Percentiles rank a stretch among this genome's conserved stretches.
These are phyloP conservation scores for Boletus pseudo-olivaceus DNA, from an alignment of 768 basidiomycete genomes.

Conservation along the genomic window DNA sequence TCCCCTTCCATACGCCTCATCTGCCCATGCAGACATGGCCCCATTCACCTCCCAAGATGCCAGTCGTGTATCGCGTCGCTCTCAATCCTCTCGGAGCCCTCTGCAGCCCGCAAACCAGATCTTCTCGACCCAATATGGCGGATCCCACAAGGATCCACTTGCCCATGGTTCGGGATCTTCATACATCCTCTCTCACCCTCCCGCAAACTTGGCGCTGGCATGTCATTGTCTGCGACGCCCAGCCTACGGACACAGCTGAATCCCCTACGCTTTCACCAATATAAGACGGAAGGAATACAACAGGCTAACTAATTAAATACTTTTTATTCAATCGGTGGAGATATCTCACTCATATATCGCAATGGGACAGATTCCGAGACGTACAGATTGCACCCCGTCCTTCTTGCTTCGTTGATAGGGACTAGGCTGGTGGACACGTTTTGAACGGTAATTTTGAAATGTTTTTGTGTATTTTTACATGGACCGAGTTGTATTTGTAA, in stretches of 20 bases:
- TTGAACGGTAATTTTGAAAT: background rate
- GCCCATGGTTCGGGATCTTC: constrained; percentile 3
- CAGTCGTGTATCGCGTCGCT: constrained; percentile 33
- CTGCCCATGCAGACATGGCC: constrained; percentile 37
- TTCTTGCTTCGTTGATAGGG: constrained; percentile 12
- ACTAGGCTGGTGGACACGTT: constrained; percentile 3
- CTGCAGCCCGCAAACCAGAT: constrained; percentile 27
- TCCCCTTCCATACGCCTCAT: constrained; percentile 28
- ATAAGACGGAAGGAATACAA: constrained; percentile 2
- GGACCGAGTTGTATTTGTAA: constrained; percentile 22
- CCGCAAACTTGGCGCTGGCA: constrained; percentile 12
- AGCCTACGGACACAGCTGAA: constrained; percentile 9
- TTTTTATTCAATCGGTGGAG: constrained; percentile 16
- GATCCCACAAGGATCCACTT: constrained; percentile 12
- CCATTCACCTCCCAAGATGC: constrained; percentile 38
- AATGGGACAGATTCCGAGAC: constrained; percentile 12
- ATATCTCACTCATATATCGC: constrained; percentile 14
- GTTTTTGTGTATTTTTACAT: constrained; percentile 23
- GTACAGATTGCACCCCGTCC: constrained; percentile 3
- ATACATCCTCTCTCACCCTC: background rate
- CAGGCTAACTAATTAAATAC: constrained; percentile 12
- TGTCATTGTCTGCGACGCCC: constrained; percentile 11
- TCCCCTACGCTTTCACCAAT: background rate
- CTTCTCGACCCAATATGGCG: constrained; percentile 6
- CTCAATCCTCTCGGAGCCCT: constrained; percentile 19